These are phyloP conservation scores for Fusarium udum DNA, from an alignment of 2,329 filamentous ascomycete genomes.

Conservation along the genomic window DNA sequence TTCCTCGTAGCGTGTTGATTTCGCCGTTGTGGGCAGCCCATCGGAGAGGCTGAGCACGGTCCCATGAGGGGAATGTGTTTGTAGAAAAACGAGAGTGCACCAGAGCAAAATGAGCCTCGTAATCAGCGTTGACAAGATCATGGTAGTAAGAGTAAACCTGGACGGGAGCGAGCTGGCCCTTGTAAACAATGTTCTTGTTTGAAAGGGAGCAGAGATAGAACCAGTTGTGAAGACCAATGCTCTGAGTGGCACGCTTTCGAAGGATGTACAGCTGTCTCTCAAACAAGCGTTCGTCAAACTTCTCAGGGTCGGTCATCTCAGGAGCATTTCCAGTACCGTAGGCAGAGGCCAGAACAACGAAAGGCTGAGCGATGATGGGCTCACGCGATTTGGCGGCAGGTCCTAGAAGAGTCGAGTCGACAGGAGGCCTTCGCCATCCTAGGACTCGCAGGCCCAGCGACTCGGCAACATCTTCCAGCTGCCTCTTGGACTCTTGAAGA, in stretches of 20 bases:
- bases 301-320: slow-evolving; percentile 78
- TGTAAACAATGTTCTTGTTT: slow-evolving; percentile 99
- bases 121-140: slow-evolving; percentile 95
- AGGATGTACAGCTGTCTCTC: slow-evolving; percentile 94
- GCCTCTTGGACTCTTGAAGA: slow-evolving; percentile 87
- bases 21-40: slow-evolving; percentile 99
- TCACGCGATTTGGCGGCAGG: slow-evolving; percentile 93
- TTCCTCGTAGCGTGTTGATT: slow-evolving; percentile 95
- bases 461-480: slow-evolving; percentile 93
- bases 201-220: slow-evolving; percentile 97
- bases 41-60: slow-evolving; percentile 92
- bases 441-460: slow-evolving; percentile 87
- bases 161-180: slow-evolving; percentile 91
- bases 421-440: slow-evolving; percentile 95
- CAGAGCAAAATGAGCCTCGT: slow-evolving; percentile 95
- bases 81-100: slow-evolving; percentile 98
- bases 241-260: slow-evolving; percentile 93
- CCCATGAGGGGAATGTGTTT: slow-evolving; percentile 98
- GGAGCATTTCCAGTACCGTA: slow-evolving; percentile 86
- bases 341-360: slow-evolving; percentile 85
- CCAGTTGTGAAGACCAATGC: slow-evolving; percentile 96
- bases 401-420: slow-evolving; percentile 91
- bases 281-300: slow-evolving; percentile 86
- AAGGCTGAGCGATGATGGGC: slow-evolving; percentile 94
- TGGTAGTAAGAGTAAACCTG: slow-evolving; percentile 99